Base-by-base conservation (phyloP, 371 early-diverging fungal genomes). In the Mycotypha africana region DNA sequence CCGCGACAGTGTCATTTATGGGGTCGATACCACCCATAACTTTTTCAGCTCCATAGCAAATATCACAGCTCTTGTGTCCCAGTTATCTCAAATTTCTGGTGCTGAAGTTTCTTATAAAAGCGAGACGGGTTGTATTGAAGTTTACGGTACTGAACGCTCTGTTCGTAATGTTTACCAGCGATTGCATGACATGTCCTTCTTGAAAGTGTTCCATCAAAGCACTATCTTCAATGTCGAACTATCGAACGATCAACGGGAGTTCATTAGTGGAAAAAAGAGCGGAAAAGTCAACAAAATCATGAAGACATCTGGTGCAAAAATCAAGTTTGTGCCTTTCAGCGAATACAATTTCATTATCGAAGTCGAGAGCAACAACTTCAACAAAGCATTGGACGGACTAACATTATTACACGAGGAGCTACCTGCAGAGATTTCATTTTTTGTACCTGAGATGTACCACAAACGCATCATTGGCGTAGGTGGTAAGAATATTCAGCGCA, bases 401-500 rank as follows among this genome's bases (percentile, higher is more conserved):
- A 63, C 70, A 0, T 45, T 90, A 60, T 65, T 90, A 1, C 85
- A 88, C 55, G 89, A 88, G 49, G 93, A 92, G 58, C 57, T 91
- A 9, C 93, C 93, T 1, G 91, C 89, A 0, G 91, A 91, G 49
- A 82, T 89, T 32, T 83, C 85, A 6, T 96, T 96, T 58, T 85
- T 78, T 64, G 81, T 96, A 7, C 90, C 93, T 38, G 92, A 92
- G 57, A 69, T 81, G 3, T 86, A 84, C 55, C 96, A 96, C 70
- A 94, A 93, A 64, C 83, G 92, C 17, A 92, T 96, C 51, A 96
- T 96, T 52, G 96, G 96, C 19, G 89, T 87, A 15, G 92, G 91
- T 4, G 96, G 96, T 51, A 93, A 92, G 59, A 91, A 92, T 65
- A 94, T 96, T 47, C 94, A 94, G 52, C 74, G 86, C 36, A 91